Evolutionary conservation across 257 asterid genomes (phyloP).

Genomic region (Phtheirospermum japonicum): DNA sequence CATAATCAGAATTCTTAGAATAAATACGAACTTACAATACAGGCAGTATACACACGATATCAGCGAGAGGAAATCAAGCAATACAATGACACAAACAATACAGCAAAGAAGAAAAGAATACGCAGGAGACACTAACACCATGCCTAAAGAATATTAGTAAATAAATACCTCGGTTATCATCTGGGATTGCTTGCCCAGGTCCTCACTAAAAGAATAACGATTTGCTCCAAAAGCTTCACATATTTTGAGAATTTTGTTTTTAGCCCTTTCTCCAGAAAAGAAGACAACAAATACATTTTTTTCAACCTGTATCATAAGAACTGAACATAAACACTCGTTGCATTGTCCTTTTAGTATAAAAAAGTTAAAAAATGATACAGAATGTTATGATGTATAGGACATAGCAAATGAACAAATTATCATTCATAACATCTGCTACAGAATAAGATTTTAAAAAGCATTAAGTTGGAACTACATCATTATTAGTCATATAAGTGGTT

Average conservation of each 20-base stretch:
- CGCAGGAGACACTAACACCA: not conserved
- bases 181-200: slow-evolving; percentile 72
- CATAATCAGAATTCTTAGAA: slow-evolving; percentile 3
- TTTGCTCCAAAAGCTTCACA: slow-evolving; percentile 99
- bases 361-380: slow-evolving; percentile 9
- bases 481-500: slow-evolving; percentile 5
- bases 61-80: slow-evolving; percentile 3
- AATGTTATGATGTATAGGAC: slow-evolving; percentile 13
- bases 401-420: slow-evolving; percentile 16
- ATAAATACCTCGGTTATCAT: slow-evolving; percentile 65
- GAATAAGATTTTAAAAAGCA: not conserved
- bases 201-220: slow-evolving; percentile 82
- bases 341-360: slow-evolving; percentile 11
- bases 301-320: slow-evolving; percentile 62
- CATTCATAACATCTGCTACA: not conserved
- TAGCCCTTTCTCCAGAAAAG: slow-evolving; percentile 97
- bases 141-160: not conserved
- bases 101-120: not conserved
- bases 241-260: slow-evolving; percentile 82
- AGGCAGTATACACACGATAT: not conserved
- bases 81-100: slow-evolving; percentile 14
- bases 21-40: not conserved
- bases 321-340: slow-evolving; percentile 18
- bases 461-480: not conserved
- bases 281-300: slow-evolving; percentile 84